Evolutionary conservation across 176 grass and related monocot genomes (phyloP).

Genomic region (Poa pratensis): DNA sequence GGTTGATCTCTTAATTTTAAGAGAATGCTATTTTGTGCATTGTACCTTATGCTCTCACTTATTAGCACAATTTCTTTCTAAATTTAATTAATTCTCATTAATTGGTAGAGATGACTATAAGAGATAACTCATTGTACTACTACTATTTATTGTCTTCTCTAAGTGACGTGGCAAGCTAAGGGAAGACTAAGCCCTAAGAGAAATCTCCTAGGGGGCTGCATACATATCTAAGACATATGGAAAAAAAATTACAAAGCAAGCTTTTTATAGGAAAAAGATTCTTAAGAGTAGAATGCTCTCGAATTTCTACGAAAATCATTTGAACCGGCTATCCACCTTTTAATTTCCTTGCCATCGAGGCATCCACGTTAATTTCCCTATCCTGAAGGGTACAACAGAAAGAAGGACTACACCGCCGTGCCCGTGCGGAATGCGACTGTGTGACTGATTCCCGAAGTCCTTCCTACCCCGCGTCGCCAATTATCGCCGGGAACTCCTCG

Average conservation of each 20-base stretch:
- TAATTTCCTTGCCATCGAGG: not conserved
- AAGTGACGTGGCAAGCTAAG: too few species aligned
- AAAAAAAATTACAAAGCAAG: too few species aligned
- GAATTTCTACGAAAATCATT: not conserved
- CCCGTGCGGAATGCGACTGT: slow-evolving; percentile 15
- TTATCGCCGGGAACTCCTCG: slow-evolving; percentile 21
- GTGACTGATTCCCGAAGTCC: slow-evolving; percentile 37
- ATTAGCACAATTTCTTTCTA: too few species aligned
- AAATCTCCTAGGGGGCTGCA: not conserved
- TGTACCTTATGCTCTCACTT: too few species aligned
- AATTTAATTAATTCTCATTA: too few species aligned
- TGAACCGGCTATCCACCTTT: too few species aligned
- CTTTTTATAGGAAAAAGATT: not conserved
- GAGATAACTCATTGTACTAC: too few species aligned
- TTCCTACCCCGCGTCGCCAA: slow-evolving; percentile 29
- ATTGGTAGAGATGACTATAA: too few species aligned
- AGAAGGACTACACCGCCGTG: not conserved
- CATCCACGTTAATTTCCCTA: not conserved
- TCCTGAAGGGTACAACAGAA: not conserved
- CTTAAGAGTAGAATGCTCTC: not conserved
- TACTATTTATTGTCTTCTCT: too few species aligned
- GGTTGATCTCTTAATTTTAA: too few species aligned
- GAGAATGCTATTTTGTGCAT: too few species aligned
- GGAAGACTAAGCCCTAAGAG: too few species aligned
- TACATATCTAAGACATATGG: not conserved